These are phyloP conservation scores for Pseudocercospora crystallina DNA, from an alignment of 2,329 filamentous ascomycete genomes.

Conservation along the genomic window DNA sequence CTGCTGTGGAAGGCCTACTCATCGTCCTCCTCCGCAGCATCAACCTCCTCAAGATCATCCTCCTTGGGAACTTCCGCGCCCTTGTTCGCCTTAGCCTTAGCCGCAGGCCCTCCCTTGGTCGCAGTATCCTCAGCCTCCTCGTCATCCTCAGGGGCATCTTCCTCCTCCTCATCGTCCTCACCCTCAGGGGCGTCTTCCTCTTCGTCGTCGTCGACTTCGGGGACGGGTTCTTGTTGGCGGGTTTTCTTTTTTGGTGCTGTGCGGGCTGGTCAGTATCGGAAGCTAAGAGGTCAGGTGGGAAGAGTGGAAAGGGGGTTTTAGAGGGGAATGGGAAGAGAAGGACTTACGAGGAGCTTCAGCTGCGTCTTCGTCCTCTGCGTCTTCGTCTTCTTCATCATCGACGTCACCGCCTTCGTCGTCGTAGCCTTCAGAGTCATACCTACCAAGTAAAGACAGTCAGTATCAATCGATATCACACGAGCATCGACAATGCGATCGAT, in stretches of 20 bases:
- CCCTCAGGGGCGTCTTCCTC: conserved; percentile 24
- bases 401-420: conserved; percentile 19
- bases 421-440: conserved; percentile 12
- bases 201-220: conserved; percentile 20
- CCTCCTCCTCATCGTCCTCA: conserved; percentile 33
- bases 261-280: not conserved
- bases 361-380: conserved; percentile 14
- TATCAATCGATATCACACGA: too few species aligned
- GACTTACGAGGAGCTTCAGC: conserved; percentile 18
- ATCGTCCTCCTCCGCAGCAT: conserved; percentile 16
- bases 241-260: conserved; percentile 13
- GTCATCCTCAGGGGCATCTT: conserved; percentile 34
- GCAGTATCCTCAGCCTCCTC: conserved; percentile 32
- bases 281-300: too few species aligned
- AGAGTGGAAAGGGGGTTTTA: not conserved
- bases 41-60: conserved; percentile 27
- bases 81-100: conserved; percentile 32
- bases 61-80: conserved; percentile 33
- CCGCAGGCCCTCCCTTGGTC: conserved; percentile 30
- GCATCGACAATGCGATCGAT: conserved; percentile 1
- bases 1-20: too few species aligned
- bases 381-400: conserved; percentile 16
- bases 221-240: not conserved
- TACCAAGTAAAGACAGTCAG: not conserved
- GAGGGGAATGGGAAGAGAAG: not conserved